Base-by-base conservation (phyloP, 768 basidiomycete species). In the Amanita rimosa region DNA sequence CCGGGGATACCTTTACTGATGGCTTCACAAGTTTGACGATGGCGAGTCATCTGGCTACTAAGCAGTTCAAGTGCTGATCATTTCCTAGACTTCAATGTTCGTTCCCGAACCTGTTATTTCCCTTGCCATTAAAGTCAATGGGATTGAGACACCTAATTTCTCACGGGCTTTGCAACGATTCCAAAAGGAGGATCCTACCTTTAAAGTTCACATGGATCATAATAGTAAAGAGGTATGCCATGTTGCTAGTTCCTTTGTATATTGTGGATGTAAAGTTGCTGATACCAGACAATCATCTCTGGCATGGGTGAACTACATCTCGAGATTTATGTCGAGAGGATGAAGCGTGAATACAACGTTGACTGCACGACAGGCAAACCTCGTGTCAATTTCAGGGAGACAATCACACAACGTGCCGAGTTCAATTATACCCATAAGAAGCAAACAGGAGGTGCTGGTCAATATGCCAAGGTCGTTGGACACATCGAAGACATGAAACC, bases 271-370 rank as follows among this genome's bases (percentile, higher is more conserved):
- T 48, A 29, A 29, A 39, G n/a, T 49, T 44, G 9, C n/a, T n/a
- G 8, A 35, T 22, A 6, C 16, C 55, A 93, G 89, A 98, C 95
- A 13, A 98, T 99, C 64, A 97, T 99, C 55, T 97, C 94, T 26
- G 96, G 96, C 17, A 99, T 99, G 96, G 96, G 96, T 21, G 96
- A 99, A 64, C 79, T 99, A 14, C 96, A 99, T 62, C 78, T 99
- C 19, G 96, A 99, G 60, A 95, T 99, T 60, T 98, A 99, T 67
- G 93, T 97, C 52, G 96, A 99, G 63, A 90, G 96, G 35, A 97
- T 99, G 93, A 84, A 82, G 57, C 87, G 96, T 46, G 96, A 99
- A 67, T 99, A 99, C 67, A 88, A 87, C 48, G 89, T 92, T 16
- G 82, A 89, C 37, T 96, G 92, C 59, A 74, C 81, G 13, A 97